Percentiles rank a stretch among this genome's conserved stretches.
Evolutionary conservation across 169 alveolate genomes (phyloP).

Genomic region (Theileria equi): DNA sequence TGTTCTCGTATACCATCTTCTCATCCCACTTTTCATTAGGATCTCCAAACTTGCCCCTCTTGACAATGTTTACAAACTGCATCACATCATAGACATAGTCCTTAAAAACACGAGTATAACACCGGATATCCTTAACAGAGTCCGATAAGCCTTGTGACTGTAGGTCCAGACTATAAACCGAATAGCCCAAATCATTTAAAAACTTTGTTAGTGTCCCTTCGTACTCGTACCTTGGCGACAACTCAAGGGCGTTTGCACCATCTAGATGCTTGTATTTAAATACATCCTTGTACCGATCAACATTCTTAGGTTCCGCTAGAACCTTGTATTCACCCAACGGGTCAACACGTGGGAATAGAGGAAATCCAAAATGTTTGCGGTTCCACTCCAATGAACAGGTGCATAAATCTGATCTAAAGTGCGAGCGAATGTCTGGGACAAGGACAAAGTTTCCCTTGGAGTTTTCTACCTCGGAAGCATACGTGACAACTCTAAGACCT

Average conservation of each 20-base stretch:
- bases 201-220: conserved; percentile 58
- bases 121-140: conserved; percentile 34
- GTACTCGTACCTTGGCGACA: conserved; percentile 49
- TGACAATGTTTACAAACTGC: conserved; percentile 65
- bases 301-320: conserved; percentile 4
- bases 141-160: conserved; percentile 72
- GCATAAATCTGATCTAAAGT: conserved; percentile 60
- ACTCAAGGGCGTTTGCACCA: conserved; percentile 27
- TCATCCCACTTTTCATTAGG: conserved; percentile 17
- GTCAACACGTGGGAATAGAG: conserved; percentile 6
- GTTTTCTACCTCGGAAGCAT: conserved; percentile 47
- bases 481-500: conserved; percentile 58
- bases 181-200: conserved; percentile 57
- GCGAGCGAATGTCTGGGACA: conserved; percentile 63
- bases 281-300: conserved; percentile 31
- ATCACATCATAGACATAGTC: conserved; percentile 63
- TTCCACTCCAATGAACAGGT: conserved; percentile 57
- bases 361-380: conserved; percentile 34
- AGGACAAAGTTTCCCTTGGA: conserved; percentile 60
- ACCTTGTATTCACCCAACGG: conserved; percentile 16
- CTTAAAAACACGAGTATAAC: conserved; percentile 35
- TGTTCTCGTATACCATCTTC: conserved; percentile 27
- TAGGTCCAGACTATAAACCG: conserved; percentile 66
- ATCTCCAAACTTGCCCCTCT: conserved; percentile 44
- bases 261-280: conserved; percentile 20